phyloP scores from a whole-genome alignment of 345 rosid genomes.

The Eucalyptus marginata region DNA sequence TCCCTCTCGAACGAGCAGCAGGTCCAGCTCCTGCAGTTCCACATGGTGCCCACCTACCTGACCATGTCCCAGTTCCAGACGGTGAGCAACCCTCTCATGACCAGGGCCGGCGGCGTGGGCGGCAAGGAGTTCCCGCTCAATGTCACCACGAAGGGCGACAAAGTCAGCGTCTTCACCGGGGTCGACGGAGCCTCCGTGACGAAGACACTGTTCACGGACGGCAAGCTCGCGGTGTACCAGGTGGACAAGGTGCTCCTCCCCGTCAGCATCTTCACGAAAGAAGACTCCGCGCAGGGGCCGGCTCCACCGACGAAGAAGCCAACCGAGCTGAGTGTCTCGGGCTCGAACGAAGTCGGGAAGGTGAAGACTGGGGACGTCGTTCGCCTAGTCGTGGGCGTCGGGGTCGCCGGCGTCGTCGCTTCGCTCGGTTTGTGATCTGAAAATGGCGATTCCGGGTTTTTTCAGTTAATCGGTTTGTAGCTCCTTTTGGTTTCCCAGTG shows the following conservation, averaged over 20 bases:
- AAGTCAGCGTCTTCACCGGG: slow-evolving; percentile 7
- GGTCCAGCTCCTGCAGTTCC: slow-evolving; percentile 7
- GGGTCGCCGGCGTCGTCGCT: not conserved
- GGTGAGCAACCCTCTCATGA: slow-evolving; percentile 8
- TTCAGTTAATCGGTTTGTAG: not conserved
- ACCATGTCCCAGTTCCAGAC: not conserved
- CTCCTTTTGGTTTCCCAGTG: not conserved
- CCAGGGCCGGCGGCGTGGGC: slow-evolving; percentile 19
- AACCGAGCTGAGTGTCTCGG: not conserved
- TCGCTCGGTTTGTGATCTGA: not conserved
- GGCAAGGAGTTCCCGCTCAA: slow-evolving; percentile 9
- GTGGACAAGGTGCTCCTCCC: slow-evolving; percentile 24
- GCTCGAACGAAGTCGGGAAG: not conserved
- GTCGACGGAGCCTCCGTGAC: slow-evolving; percentile 10
- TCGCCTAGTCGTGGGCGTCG: not conserved
- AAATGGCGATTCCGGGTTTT: not conserved
- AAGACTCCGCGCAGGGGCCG: not conserved
- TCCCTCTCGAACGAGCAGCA: slow-evolving; percentile 5
- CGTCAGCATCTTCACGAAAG: slow-evolving; percentile 7
- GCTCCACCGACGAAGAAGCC: not conserved
- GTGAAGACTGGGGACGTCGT: not conserved
- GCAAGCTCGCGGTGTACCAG: slow-evolving; percentile 18
- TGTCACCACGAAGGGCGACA: slow-evolving; percentile 1
- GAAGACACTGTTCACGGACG: slow-evolving; percentile 5
- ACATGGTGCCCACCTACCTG: not conserved